Evolutionary conservation across 1,284 basidiomycete genomes (phyloP), one percentile per base, ranked within the genome.

Genomic region (Inonotus hispidus): DNA sequence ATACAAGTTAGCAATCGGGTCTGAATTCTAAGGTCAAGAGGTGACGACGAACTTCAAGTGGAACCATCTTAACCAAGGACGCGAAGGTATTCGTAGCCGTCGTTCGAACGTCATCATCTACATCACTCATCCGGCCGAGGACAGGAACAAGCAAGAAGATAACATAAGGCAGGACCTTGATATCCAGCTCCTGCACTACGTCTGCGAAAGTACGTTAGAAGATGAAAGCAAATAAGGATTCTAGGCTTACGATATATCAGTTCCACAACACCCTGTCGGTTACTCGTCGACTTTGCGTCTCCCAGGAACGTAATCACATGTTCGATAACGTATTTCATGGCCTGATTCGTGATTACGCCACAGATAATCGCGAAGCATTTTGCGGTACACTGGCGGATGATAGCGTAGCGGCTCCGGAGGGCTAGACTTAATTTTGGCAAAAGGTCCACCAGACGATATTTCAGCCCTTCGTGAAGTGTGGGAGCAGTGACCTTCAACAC

Each of bases 41-140:
- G 21, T 43, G 41, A 11, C 8, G 16, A 67, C 79, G 66, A 63
- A 93, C 92, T 82, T 99, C 97, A 0, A 99, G 81, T 3, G 97
- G 97, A 5, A 99, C 94, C 90, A 99, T 96, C 79, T 99, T 98
- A 67, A 99, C 92, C n/a, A 99, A 78, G 1, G 93, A 91, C 0
- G 97, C 97, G 71, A 99, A 99, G 0, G 95, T 97, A 70, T 95
- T 95, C 7, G 97, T 98, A 0, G 97, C 90, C 4, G 94, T 87
- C 41, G 96, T 85, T 21, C 97, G 88, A 53, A 97, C 89, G 64
- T 92, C 88, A 66, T 96, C 93, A 70, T 99, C 90, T 2, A 86
- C 72, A 73, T 99, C 97, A 66, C 94, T 98, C 97, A 99, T 99
- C 38, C 97, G 84, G 7, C 97, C 97, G 8, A 99, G 85, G 3